A percentile compares a stretch with the other conserved stretches of the same genome.
Evolutionary conservation across 345 rosid genomes (phyloP).

Genomic region (Eucalyptus paniculata): DNA sequence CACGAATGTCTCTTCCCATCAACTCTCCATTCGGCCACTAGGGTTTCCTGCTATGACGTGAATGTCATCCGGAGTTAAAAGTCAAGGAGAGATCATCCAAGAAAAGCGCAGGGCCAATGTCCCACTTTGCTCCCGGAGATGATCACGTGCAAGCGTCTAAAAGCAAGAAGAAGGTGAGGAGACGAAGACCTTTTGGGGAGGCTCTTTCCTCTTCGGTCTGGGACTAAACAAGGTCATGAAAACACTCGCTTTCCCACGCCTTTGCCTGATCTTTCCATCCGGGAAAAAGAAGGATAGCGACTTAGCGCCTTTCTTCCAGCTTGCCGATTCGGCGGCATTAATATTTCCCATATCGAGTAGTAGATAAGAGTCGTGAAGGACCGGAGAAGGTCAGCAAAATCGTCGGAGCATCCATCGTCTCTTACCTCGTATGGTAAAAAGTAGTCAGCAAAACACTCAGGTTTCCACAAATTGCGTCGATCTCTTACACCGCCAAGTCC

Average conservation of each 20-base stretch:
- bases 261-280: background rate
- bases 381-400: background rate
- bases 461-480: background rate
- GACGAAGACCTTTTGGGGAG: background rate
- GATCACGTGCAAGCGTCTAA: background rate
- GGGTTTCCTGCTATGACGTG: background rate
- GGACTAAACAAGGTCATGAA: background rate
- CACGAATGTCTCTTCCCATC: background rate
- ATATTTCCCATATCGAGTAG: background rate
- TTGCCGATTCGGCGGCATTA: background rate
- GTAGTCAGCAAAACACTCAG: background rate
- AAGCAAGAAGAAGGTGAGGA: background rate
- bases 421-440: background rate
- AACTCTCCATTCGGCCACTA: background rate
- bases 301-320: background rate
- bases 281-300: background rate
- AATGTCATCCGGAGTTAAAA: background rate
- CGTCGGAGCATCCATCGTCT: background rate
- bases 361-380: background rate
- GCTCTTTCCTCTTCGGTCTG: background rate
- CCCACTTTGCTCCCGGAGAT: background rate
- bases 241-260: background rate
- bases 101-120: background rate
- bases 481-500: background rate
- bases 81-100: background rate